phyloP scores from a whole-genome alignment of 331 rosid species.

The Malus hybrid region DNA sequence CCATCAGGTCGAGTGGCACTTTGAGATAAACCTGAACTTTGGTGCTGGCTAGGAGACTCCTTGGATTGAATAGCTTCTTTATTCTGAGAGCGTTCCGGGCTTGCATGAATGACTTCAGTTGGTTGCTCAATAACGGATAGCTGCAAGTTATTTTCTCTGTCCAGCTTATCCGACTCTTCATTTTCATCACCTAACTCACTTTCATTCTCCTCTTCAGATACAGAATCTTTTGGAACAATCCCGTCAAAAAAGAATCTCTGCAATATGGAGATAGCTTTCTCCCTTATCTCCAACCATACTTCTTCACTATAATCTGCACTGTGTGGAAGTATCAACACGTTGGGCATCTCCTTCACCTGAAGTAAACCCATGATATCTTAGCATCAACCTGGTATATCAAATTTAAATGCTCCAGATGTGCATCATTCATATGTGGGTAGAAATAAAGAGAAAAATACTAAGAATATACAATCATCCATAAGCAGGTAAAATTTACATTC shows the following conservation, averaged over 20 bases:
- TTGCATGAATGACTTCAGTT: conserved; percentile 40
- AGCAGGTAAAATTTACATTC: background rate
- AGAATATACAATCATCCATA: background rate
- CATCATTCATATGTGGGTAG: background rate
- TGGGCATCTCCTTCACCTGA: conserved; percentile 99
- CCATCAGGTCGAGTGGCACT: conserved; percentile 65
- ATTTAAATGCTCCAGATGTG: background rate
- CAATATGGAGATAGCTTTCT: conserved; percentile 81
- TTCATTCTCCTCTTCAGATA: conserved; percentile 70
- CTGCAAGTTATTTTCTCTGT: conserved; percentile 48
- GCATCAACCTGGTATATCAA: background rate
- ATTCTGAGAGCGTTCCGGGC: conserved; percentile 62
- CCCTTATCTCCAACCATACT: conserved; percentile 99
- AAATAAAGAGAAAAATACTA: background rate
- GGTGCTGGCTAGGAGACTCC: conserved; percentile 57
- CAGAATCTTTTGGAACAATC: conserved; percentile 59
- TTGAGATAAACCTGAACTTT: conserved; percentile 66
- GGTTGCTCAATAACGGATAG: conserved; percentile 46
- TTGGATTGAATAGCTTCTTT: conserved; percentile 47
- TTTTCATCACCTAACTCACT: conserved; percentile 60
- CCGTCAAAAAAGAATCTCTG: conserved; percentile 89
- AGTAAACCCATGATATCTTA: conserved; percentile 14
- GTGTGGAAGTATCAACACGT: conserved; percentile 95
- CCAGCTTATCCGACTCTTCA: conserved; percentile 55
- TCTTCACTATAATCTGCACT: conserved; percentile 99